Evolutionary conservation across 164 flowering plant genomes (phyloP), one percentile per base, ranked within the genome.

Genomic region (Aristolochia contorta): DNA sequence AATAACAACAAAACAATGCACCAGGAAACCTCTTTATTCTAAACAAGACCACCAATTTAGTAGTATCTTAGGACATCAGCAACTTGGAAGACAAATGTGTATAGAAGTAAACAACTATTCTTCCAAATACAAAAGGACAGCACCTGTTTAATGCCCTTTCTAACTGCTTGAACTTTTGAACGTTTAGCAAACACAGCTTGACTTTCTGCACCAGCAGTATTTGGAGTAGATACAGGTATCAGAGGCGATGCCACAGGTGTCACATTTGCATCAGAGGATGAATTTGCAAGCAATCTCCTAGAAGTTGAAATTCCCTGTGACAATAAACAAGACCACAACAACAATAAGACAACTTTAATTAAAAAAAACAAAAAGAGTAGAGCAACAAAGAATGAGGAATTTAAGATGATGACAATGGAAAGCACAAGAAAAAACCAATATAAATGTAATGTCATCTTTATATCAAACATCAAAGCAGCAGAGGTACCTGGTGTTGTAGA

Each of bases 111-210:
- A 37, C 43, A 37, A 37, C 10, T 10, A 37, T 37, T 37, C 43
- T 37, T 3, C 43, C 9, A 10, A 37, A 37, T 8, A 37, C 3
- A 37, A 37, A 37, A 37, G 43, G 43, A 37, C 30, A 37, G 43
- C 43, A 37, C 96, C 96, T 85, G 93, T 57, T 89, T 92, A 66
- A 88, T 90, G 59, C 75, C 71, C 74, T 90, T 93, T 27, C 85
- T 64, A 60, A 93, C 70, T 41, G 99, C 97, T 74, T 88, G 96
- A 64, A 90, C 96, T 61, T 66, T 81, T 33, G 80, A 62, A 56
- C 79, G 89, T 64, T 90, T 90, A 47, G 71, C 22, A 19, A 80
- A 73, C 24, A 70, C 77, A 66, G 76, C 74, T 68, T 83, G 77
- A 60, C 61, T 57, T 69, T 83, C 84, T 61, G 75, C 50, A 49